These are phyloP conservation scores for Aquilaria malaccensis DNA, from an alignment of 345 rosid species.

Conservation along the genomic window DNA sequence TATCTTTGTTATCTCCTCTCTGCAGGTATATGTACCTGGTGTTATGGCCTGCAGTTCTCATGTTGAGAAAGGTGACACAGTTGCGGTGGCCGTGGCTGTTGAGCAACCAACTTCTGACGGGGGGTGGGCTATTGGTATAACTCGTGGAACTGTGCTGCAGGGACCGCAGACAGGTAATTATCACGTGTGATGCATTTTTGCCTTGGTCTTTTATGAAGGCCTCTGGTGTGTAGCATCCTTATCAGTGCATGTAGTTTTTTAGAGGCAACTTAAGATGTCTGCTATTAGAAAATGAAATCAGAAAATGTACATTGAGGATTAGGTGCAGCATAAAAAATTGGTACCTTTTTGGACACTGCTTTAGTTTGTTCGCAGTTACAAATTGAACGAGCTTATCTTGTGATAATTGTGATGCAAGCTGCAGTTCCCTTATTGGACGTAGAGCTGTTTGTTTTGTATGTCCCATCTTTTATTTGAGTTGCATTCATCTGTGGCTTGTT, in stretches of 20 bases:
- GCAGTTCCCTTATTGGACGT: too few relatives aligned
- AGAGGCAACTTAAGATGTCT: too few relatives aligned
- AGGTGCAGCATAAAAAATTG: too few relatives aligned
- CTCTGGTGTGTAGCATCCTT: too few relatives aligned
- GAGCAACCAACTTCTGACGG: conserved; percentile 70
- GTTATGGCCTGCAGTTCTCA: conserved; percentile 93
- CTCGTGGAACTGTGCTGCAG: conserved; percentile 89
- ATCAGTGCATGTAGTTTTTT: too few relatives aligned
- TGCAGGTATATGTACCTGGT: conserved; percentile 94
- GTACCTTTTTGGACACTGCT: not conserved
- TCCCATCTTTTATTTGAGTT: too few relatives aligned
- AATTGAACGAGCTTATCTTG: not conserved
- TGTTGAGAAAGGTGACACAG: conserved; percentile 89
- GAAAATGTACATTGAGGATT: too few relatives aligned
- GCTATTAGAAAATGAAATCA: too few relatives aligned
- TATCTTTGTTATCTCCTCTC: conserved; percentile 17
- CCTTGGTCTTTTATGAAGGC: too few relatives aligned
- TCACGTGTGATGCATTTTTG: conserved; percentile 1
- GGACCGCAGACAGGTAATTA: conserved; percentile 67
- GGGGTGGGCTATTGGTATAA: conserved; percentile 71
- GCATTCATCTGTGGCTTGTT: too few relatives aligned
- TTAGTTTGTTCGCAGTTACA: not conserved
- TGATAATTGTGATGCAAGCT: too few relatives aligned
- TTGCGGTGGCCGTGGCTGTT: conserved; percentile 92
- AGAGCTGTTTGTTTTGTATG: too few relatives aligned